Conservation (phyloP, 169 alveolate genomes). For the Hepatocystis sp. region DNA sequence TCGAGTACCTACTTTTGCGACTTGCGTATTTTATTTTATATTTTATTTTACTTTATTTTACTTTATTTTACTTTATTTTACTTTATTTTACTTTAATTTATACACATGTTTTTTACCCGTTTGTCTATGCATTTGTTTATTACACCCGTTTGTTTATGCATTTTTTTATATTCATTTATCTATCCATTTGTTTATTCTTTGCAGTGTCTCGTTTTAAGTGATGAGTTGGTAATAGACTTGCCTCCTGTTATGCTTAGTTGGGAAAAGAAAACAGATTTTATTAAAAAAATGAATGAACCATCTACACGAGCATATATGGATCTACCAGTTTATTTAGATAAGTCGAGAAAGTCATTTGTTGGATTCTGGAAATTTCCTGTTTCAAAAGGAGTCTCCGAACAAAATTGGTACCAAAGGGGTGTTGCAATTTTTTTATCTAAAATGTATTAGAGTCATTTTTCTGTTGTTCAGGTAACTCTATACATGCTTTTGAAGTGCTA, state of each 20-base stretch:
- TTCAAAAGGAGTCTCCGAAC: conserved; percentile 81
- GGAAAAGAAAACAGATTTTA: conserved; percentile 76
- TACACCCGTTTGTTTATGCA: not conserved
- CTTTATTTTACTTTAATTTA: not conserved
- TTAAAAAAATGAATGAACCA: conserved; percentile 76
- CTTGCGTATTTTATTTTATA: not conserved
- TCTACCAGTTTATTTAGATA: conserved; percentile 90
- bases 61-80: too few relatives aligned
- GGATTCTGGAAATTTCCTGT: conserved; percentile 87
- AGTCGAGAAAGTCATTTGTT: conserved; percentile 85
- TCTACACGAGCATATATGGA: conserved; percentile 77
- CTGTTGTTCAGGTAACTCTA: too few relatives aligned
- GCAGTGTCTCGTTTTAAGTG: conserved; percentile 81
- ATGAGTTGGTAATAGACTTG: conserved; percentile 80
- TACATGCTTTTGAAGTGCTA: too few relatives aligned
- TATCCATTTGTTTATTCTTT: not conserved
- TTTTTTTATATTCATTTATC: not conserved
- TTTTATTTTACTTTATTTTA: too few relatives aligned
- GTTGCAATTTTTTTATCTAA: conserved; percentile 82
- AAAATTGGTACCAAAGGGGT: conserved; percentile 89
- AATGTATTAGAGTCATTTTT: conserved; percentile 49
- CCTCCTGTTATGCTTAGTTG: conserved; percentile 88
- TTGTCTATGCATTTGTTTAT: too few relatives aligned
- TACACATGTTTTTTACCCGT: not conserved
- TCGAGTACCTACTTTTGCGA: not conserved